phyloP scores from a whole-genome alignment of 495 filamentous ascomycete genomes.

The Pseudoneurospora amorphoporcata region DNA sequence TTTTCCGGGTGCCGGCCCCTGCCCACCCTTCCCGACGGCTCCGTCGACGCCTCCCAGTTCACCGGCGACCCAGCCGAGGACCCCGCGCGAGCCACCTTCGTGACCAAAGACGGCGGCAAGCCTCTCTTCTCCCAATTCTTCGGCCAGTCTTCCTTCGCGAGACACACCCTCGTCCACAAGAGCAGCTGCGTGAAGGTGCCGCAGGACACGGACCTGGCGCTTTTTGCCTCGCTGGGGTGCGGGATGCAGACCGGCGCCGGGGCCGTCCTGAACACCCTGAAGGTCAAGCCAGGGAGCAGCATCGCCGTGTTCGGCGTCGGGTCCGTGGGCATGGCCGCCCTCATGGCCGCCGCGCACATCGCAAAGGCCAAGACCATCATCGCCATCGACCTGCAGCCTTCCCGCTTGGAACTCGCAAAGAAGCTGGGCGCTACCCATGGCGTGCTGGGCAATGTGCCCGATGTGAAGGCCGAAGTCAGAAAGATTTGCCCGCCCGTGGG shows the following conservation, averaged over 20 bases:
- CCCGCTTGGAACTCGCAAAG: constrained; percentile 49
- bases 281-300: constrained; percentile 41
- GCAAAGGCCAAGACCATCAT: constrained; percentile 33
- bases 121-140: constrained; percentile 52
- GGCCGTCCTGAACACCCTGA: constrained; percentile 30
- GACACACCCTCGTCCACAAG: constrained; percentile 25
- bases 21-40: not conserved
- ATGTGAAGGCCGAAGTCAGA: constrained; percentile 20
- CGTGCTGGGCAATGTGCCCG: constrained; percentile 14
- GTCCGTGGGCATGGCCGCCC: constrained; percentile 58
- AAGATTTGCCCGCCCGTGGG: constrained; percentile 21
- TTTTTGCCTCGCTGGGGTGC: constrained; percentile 36
- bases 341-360: constrained; percentile 27
- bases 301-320: constrained; percentile 68
- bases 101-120: constrained; percentile 36
- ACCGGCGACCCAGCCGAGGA: not conserved
- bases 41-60: not conserved
- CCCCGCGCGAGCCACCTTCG: constrained; percentile 6
- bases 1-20: constrained; percentile 22
- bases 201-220: constrained; percentile 17
- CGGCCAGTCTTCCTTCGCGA: constrained; percentile 41
- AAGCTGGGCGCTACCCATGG: constrained; percentile 44
- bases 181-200: constrained; percentile 22
- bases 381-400: constrained; percentile 52
- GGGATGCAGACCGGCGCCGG: constrained; percentile 40